Evolutionary conservation across 495 filamentous ascomycete genomes (phyloP).

Genomic region (Patellaria atrata): DNA sequence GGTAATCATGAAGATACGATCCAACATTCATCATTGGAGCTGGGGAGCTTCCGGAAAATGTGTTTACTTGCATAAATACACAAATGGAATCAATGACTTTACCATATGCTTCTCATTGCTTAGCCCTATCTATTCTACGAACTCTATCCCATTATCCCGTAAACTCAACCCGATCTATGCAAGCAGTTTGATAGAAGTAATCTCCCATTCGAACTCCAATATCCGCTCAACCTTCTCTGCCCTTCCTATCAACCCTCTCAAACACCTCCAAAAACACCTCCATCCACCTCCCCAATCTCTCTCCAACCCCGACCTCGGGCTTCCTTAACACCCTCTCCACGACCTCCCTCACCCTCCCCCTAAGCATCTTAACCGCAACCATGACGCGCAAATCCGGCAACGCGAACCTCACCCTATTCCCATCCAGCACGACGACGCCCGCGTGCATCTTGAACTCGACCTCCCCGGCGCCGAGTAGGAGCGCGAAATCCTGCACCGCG

Average conservation of each 20-base stretch:
- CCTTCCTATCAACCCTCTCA: slow-evolving; percentile 9
- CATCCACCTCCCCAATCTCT: slow-evolving; percentile 17
- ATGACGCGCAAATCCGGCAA: slow-evolving; percentile 83
- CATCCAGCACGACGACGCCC: slow-evolving; percentile 71
- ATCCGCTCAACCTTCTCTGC: slow-evolving; percentile 14
- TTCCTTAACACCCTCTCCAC: slow-evolving; percentile 14
- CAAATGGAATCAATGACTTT: no score
- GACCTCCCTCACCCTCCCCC: slow-evolving; percentile 26
- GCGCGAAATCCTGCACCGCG: slow-evolving; percentile 62
- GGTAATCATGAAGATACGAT: no score
- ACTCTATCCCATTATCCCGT: no score
- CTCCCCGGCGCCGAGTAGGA: slow-evolving; percentile 69
- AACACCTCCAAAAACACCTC: slow-evolving; percentile 13
- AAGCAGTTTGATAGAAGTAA: no score
- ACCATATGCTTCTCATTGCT: no score
- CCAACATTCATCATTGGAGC: no score
- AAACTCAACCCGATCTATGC: no score
- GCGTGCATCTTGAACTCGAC: slow-evolving; percentile 75
- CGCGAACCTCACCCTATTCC: slow-evolving; percentile 74
- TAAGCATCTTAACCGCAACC: slow-evolving; percentile 67
- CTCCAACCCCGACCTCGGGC: slow-evolving; percentile 9
- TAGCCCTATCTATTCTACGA: no score
- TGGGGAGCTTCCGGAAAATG: no score
- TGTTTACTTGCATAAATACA: no score
- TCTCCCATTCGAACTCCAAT: no score